Base-by-base conservation (phyloP, 345 rosid species). In the Citrus mangshanensis region DNA sequence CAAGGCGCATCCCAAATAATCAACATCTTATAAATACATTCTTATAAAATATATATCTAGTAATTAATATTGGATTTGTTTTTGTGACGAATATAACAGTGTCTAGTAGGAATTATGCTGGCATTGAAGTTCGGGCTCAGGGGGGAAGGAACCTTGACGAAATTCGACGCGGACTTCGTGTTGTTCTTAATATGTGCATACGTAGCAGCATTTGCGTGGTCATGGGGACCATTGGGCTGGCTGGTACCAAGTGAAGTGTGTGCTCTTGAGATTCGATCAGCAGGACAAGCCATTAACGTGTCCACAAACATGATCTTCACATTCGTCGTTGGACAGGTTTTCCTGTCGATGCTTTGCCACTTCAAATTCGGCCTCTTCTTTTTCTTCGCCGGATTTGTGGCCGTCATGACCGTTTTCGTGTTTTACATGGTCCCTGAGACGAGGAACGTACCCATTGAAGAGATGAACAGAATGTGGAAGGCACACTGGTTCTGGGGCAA, bases 201-300 rank as follows among this genome's bases (percentile, higher is more conserved):
- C 4, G 91, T 89, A 3, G 86, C 88, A 34, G 93, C 89, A 5
- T 89, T 86, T 62, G 89, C 93, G 0, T 89, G 93, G 93, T 89
- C 93, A 0, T 89, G 93, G 91, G 93, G 89, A 1, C 93, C 93
- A 1, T 71, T 89, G 24, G 93, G 89, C 7, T 89, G 91, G 91
- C 59, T 89, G 64, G 87, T 89, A 5, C 93, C 93, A 0, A 89
- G 93, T 63, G 93, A 89, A 66, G 85, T 87, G 4, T 82, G 82
- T 56, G 84, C 89, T 0, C 59, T 88, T 61, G 91, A 86, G 78
- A 80, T 88, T 37, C 76, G 89, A 77, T 85, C 93, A 1, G 89
- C 89, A 0, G 91, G 91, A 5, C 89, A 86, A 70, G 84, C 87
- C 18, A 84, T 88, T 46, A 89, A 86, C 9, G 89, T 89, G 2